Base-by-base conservation (phyloP, 176 grass and related monocot species). In the Oryza meridionalis region DNA sequence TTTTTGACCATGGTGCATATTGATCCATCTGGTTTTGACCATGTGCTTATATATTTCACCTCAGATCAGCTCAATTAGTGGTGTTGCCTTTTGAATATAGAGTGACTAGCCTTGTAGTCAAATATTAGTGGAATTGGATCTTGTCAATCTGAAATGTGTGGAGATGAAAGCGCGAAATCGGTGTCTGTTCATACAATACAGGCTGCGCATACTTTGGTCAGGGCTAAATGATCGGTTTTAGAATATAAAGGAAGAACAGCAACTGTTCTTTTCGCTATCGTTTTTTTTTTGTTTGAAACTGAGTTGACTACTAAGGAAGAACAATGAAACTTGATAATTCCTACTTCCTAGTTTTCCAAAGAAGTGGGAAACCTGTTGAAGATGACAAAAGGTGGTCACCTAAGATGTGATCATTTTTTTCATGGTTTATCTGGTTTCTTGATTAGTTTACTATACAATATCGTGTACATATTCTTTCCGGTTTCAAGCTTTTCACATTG, bases 71-170 rank as follows among this genome's bases (percentile, higher is more conserved):
- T n/a, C 10, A 78, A 43, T 43, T 25, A 62, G 35, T 9, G 10
- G 3, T 7, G 14, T 12, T n/a, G 3, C 22, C 77, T 75, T 81
- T 75, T 67, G 25, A 25, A 37, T 25, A 45, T 45, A 38, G 5
- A 6, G 4, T 21, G 78, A 62, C 24, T 37, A 24, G 12, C 19
- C n/a, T 42, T 72, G 53, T 31, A 47, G 58, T 62, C 58, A 70
- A 61, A 71, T 38, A n/a, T 17, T 16, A 72, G 53, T 83, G 86
- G 66, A 43, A 31, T 77, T 83, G 40, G 40, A 77, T 77, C 37
- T 6, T 82, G 37, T n/a, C 9, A 33, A 59, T 58, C 65, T 63
- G 65, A 32, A 53, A 75, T 55, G 62, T 24, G 24, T 29, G 9
- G 24, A 86, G 58, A 68, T 1, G 6, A 21, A 55, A 40, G 64